Conservation (phyloP, 768 basidiomycete species). For the Cytidiella melzeri region DNA sequence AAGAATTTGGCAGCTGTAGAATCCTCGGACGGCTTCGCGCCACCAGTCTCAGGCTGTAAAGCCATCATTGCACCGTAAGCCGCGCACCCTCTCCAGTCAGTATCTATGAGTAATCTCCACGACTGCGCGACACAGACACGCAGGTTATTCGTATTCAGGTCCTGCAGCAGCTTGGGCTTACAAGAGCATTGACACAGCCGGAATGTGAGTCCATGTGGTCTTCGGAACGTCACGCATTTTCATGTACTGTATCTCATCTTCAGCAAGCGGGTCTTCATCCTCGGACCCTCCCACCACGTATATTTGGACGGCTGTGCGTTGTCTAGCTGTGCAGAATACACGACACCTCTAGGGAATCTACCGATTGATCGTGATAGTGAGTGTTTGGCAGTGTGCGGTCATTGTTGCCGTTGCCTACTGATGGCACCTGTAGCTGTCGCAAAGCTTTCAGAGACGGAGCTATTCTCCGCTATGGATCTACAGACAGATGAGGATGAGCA, state of each 20-base stretch:
- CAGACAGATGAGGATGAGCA: constrained; percentile 89
- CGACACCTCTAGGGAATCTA: constrained; percentile 80
- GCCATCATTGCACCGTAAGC: constrained; percentile 96
- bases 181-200: constrained; percentile 72
- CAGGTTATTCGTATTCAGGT: constrained; percentile 94
- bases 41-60: constrained; percentile 64
- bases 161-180: constrained; percentile 96
- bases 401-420: background rate
- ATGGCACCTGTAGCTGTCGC: constrained; percentile 46
- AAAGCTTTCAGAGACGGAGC: constrained; percentile 56
- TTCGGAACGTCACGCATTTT: background rate
- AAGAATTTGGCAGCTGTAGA: constrained; percentile 58
- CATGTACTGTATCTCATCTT: background rate
- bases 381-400: constrained; percentile 22
- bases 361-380: constrained; percentile 74
- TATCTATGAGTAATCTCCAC: too few relatives aligned
- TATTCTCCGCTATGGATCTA: constrained; percentile 63
- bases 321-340: constrained; percentile 69
- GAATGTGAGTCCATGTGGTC: constrained; percentile 55
- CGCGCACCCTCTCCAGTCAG: background rate
- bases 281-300: constrained; percentile 93
- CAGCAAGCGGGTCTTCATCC: constrained; percentile 88
- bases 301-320: constrained; percentile 86
- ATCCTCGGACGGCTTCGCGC: constrained; percentile 43
- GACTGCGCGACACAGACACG: constrained; percentile 67